Base-by-base conservation (phyloP, 2,329 filamentous ascomycete genomes). In the Fusarium lyarnte region DNA sequence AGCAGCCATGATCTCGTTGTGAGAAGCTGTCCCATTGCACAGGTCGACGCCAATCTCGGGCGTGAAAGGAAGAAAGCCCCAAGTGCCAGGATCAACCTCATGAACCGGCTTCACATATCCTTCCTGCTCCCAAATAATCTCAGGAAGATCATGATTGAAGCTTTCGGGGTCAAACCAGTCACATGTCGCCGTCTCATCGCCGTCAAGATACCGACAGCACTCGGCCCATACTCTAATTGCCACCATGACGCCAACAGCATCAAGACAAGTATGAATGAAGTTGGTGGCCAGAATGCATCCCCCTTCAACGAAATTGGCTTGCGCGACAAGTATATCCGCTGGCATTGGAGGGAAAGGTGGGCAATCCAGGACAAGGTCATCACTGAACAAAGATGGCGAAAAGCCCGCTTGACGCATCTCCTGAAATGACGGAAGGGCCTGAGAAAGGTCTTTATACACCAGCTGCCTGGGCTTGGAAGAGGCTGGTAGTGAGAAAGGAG, bases 211-310 rank as follows among this genome's bases (percentile, higher is more conserved):
- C 19, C 58, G 29, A 5, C 62, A 64, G n/a, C 62, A 63, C n/a
- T 64, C 62, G 4, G 62, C 62, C 62, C 62, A 64, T 11, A 19
- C 39, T 25, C 33, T 35, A 0, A 55, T 3, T 11, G 39, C n/a
- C 16, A 55, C 21, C 62, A 64, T 55, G 3, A 55, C 62, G 4
- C 62, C 62, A 3, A 64, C 62, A 0, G 58, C 62, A 35, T 64
- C 62, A 3, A 64, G 58, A 13, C 62, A 64, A 0, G 62, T 64
- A 4, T 64, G 62, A 2, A 64, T 64, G 10, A 64, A 64, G 19
- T 64, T 64, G 2, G 46, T 46, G 16, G 62, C 62, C 5, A 64
- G 3, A 13, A 64, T 64, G 1, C 62, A 64, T 0, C 59, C 62
- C 1, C 62, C 59, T 4, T 63, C 27, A 1, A 64, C 39, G 3